These are phyloP conservation scores for Coprinopsis cinerea DNA, from an alignment of 768 basidiomycete species.

Conservation along the genomic window DNA sequence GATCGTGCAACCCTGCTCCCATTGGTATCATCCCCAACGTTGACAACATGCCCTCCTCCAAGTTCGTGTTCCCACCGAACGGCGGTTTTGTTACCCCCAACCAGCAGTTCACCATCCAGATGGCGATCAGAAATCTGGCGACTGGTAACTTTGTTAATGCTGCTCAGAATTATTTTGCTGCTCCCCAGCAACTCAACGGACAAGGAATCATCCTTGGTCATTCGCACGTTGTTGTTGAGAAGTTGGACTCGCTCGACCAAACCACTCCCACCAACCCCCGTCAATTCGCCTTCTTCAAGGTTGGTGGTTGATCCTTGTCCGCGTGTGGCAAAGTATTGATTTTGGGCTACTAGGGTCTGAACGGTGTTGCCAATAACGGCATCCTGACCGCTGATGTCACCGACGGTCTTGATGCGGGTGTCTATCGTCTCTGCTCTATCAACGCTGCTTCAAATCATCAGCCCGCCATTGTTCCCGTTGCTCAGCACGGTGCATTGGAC, in stretches of 20 bases:
- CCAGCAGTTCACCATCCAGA: conserved; percentile 43
- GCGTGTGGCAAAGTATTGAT: no score
- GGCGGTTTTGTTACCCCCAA: conserved; percentile 40
- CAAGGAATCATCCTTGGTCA: conserved; percentile 50
- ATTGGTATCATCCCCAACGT: conserved; percentile 51
- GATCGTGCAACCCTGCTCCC: conserved; percentile 57
- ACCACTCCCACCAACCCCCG: conserved; percentile 44
- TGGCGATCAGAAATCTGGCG: conserved; percentile 40
- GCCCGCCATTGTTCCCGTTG: conserved; percentile 46
- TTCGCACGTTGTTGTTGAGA: conserved; percentile 54
- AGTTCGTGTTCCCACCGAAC: conserved; percentile 42
- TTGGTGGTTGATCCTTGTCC: not conserved
- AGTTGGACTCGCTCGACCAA: conserved; percentile 34
- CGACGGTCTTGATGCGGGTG: conserved; percentile 47
- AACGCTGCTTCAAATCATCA: conserved; percentile 49
- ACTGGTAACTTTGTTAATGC: conserved; percentile 57
- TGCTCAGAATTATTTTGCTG: conserved; percentile 46
- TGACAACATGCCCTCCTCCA: conserved; percentile 43
- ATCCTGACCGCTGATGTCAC: conserved; percentile 39
- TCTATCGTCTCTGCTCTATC: conserved; percentile 51
- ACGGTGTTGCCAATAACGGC: conserved; percentile 36
- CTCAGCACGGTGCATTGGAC: conserved; percentile 52
- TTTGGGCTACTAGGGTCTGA: conserved; percentile 35
- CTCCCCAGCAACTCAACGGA: conserved; percentile 48
- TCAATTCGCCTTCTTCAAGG: conserved; percentile 54